Base-by-base conservation (phyloP, 352 stramenopile genomes). In the Globisporangium lucens region DNA sequence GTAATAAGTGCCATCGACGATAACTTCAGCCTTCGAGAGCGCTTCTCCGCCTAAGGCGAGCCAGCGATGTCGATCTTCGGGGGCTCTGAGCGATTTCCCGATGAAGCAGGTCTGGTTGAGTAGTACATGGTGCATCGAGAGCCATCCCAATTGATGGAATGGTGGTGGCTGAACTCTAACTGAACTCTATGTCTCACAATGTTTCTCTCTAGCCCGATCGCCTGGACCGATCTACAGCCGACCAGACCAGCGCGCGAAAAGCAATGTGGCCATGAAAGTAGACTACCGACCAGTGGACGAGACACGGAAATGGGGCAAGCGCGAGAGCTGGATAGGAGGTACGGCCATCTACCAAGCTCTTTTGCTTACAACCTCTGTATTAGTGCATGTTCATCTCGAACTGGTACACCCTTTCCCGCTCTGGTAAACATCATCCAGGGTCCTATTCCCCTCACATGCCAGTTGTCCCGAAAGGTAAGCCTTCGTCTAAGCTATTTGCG, bases 271-370 rank as follows among this genome's bases (percentile, higher is more conserved):
- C 35, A 91, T 94, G 77, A 90, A 90, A 70, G 69, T 69, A 38
- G 87, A 94, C 64, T 88, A 79, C 60, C 74, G 78, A 41, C 81
- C 82, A 3, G 74, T 91, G 27, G 85, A 93, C 64, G 82, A 91
- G 63, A 79, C 64, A 27, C 75, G 68, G 12, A 85, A 85, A 56
- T 91, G 84, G 79, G 85, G 83, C 30, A 91, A 90, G 62, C 87
- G 87, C 27, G 83, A 94, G 64, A 92, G 83, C 72, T 94, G 87
- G 87, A 94, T 94, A 63, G 85, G 79, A 63, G 83, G 85, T 87
- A 53, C 52, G 62, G 1, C 35, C 15, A 24, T 43, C 20, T 20
- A 17, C 15, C 7, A 15, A 2, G 4, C n/a, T 9, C 41, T 6
- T 20, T 24, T 38, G 27, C 41, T 8, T 47, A 8, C 41, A n/a